Evolutionary conservation across 768 basidiomycete genomes (phyloP).

Genomic region (Pilatotrama ljubarskyi): DNA sequence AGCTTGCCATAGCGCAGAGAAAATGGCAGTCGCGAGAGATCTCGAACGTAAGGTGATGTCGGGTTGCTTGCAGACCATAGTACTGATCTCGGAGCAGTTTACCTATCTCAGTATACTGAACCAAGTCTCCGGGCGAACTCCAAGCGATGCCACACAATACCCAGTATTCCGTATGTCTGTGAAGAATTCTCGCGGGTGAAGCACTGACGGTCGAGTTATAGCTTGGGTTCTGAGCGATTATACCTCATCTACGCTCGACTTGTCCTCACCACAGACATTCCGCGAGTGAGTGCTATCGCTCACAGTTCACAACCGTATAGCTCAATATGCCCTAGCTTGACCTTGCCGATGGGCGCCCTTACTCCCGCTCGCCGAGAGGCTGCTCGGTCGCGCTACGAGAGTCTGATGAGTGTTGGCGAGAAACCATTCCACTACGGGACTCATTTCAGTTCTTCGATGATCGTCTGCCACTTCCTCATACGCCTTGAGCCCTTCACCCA

Average conservation of each 20-base stretch:
- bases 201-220: constrained; percentile 31
- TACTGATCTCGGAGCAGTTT: constrained; percentile 49
- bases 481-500: constrained; percentile 87
- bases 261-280: constrained; percentile 60
- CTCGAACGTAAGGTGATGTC: constrained; percentile 66
- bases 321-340: constrained; percentile 49
- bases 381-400: constrained; percentile 72
- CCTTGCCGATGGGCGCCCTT: constrained; percentile 89
- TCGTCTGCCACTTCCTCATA: constrained; percentile 92
- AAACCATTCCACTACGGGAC: constrained; percentile 92
- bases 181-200: background rate
- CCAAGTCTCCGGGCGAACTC: constrained; percentile 89
- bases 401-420: constrained; percentile 78
- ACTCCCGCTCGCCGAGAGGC: constrained; percentile 73
- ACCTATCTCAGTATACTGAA: constrained; percentile 88
- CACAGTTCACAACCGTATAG: background rate
- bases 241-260: constrained; percentile 63
- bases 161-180: constrained; percentile 75
- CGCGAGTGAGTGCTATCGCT: constrained; percentile 60
- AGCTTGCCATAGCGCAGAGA: constrained; percentile 68
- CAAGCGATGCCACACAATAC: constrained; percentile 93
- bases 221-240: constrained; percentile 93
- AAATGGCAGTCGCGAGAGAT: constrained; percentile 91
- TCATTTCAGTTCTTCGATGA: constrained; percentile 97
- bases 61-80: too few relatives aligned